Evolutionary conservation across 2,329 filamentous ascomycete species (phyloP), one percentile per base, ranked within the genome.

Genomic region (Neofusicoccum kwambonambiense): DNA sequence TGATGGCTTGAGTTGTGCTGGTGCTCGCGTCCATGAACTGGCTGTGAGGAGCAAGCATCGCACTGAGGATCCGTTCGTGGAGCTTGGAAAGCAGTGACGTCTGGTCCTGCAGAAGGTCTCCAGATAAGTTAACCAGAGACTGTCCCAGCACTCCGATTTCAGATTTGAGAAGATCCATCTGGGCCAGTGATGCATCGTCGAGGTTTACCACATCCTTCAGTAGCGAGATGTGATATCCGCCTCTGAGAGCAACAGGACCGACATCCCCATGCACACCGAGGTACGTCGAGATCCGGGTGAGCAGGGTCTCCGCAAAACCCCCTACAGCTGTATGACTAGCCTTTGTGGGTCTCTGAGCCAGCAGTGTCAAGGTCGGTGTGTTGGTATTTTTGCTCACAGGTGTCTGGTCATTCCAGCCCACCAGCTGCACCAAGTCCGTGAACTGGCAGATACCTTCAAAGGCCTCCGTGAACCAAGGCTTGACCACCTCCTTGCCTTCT

Each of bases 131-230:
- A 6, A 74, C 70, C 1, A 80, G 39, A 4, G 76, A 69, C 49
- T 77, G 75, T 0, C 76, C 74, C 12, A 82, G 69, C 1, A 76
- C 70, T 4, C 76, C 69, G 12, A 78, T 66, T 66, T 83, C 81
- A 1, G 70, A 68, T 56, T 78, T 74, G 45, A 83, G 77, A 13
- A 79, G 73, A 51, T 77, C 74, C 27, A 83, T 70, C 64, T 77
- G 73, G 34, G 70, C 68, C 8, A 83, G 70, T 27, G 74, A 72
- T 3, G 81, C 78, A 56, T 78, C 72, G 49, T 76, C 70, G 1
- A 74, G 49, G 9, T 13, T 19, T 5, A 44, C 13, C 3, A 62
- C 31, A 2, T 37, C 11, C 19, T 56, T 54, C 22, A 65, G 39
- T 5, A 65, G 35, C 34, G 47, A 41, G 13, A 65, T 31, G 15